phyloP scores from a whole-genome alignment of 2,329 filamentous ascomycete species.

The Bimuria novae-zelandiae region DNA sequence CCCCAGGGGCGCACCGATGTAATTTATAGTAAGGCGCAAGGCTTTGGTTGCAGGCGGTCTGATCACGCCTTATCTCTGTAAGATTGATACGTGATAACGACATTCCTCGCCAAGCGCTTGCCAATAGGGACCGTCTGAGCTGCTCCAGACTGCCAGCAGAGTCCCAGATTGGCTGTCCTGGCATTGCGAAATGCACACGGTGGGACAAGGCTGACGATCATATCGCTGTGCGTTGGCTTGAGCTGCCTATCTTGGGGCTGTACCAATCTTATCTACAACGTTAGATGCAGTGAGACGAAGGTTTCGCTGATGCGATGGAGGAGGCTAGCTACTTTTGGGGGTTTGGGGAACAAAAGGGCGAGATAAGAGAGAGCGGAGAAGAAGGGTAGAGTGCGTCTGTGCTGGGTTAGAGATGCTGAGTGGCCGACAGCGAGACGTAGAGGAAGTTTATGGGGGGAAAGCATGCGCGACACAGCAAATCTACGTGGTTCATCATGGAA shows the following conservation, averaged over 20 bases:
- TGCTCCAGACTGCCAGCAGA: conserved; percentile 25
- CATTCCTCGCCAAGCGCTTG: conserved; percentile 20
- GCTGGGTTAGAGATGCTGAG: conserved; percentile 4
- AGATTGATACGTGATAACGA: conserved; percentile 40
- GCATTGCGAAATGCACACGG: conserved; percentile 27
- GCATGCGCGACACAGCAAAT: not conserved
- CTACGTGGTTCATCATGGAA: no score
- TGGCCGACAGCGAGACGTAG: conserved; percentile 21
- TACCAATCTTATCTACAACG: conserved; percentile 34
- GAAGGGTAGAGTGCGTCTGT: conserved; percentile 2
- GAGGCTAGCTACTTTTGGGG: conserved; percentile 14
- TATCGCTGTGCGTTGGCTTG: conserved; percentile 24
- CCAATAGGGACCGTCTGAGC: conserved; percentile 28
- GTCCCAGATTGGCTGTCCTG: conserved; percentile 19
- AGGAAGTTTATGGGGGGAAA: not conserved
- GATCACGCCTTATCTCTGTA: conserved; percentile 44
- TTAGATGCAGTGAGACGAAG: conserved; percentile 27
- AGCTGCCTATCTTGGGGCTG: conserved; percentile 45
- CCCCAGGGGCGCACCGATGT: conserved; percentile 12
- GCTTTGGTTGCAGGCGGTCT: not conserved
- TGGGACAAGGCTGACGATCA: conserved; percentile 22
- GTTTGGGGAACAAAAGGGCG: conserved; percentile 16
- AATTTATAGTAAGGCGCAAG: conserved; percentile 8
- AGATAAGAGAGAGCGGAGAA: conserved; percentile 26
- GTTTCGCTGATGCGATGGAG: conserved; percentile 29